A percentile compares a stretch with the other conserved stretches of the same genome.
Conservation (phyloP, 306 rosid species). For the Quercus variabilis region DNA sequence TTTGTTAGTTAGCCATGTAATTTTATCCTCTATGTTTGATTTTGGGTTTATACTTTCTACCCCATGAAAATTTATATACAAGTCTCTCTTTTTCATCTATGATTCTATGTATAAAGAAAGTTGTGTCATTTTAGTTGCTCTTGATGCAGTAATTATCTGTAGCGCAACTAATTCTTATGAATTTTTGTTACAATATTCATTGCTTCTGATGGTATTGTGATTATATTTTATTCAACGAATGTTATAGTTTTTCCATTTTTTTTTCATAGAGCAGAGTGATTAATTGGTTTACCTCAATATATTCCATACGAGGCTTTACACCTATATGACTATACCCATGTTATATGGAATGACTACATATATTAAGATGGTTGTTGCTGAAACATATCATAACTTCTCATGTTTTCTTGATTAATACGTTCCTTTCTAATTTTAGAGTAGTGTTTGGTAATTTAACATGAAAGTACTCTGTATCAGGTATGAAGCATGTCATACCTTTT, state of each 20-base stretch:
- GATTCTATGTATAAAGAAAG: neutral
- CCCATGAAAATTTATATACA: neutral
- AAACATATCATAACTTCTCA: neutral
- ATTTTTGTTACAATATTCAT: neutral
- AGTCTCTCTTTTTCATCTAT: neutral
- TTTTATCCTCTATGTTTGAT: neutral
- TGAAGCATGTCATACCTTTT: neutral
- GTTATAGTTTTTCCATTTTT: neutral
- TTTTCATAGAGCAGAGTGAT: neutral
- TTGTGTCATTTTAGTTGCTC: neutral
- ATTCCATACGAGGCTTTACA: neutral
- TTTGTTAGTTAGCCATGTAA: slow-evolving; percentile 24
- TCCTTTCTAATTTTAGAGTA: too few species aligned
- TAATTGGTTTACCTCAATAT: neutral
- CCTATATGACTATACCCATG: neutral
- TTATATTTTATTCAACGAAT: neutral
- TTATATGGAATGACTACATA: neutral
- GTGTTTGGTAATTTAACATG: too few species aligned
- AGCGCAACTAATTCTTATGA: neutral
- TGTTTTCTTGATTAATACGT: neutral
- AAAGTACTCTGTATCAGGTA: too few species aligned
- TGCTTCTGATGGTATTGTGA: neutral
- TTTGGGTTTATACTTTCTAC: neutral
- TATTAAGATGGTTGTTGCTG: neutral
- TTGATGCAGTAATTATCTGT: neutral